Evolutionary conservation across 225 moss, liverwort and hornwort genomes (phyloP).

Genomic region (Takakia lepidozioides): DNA sequence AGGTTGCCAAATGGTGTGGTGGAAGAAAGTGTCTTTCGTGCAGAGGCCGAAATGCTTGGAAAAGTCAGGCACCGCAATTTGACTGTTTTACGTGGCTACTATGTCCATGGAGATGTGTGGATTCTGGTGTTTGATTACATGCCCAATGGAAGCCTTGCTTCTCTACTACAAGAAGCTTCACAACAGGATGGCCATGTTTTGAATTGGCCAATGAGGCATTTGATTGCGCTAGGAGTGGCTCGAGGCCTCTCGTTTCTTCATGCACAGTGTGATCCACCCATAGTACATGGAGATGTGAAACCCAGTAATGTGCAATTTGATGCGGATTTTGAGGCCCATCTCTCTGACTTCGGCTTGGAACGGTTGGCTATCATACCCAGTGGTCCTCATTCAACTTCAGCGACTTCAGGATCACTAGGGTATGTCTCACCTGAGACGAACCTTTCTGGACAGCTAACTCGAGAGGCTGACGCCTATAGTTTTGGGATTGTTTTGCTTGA

Average conservation of each 20-base stretch:
- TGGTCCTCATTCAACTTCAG: conserved; percentile 62
- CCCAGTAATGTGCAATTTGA: conserved; percentile 65
- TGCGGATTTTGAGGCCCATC: conserved; percentile 48
- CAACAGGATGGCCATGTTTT: conserved; percentile 44
- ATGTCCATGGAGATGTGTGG: conserved; percentile 70
- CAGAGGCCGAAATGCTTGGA: conserved; percentile 73
- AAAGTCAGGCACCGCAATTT: conserved; percentile 87
- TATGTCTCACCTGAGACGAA: conserved; percentile 85
- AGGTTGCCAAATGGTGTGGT: conserved; percentile 63
- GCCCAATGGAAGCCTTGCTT: conserved; percentile 87
- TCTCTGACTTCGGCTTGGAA: conserved; percentile 55
- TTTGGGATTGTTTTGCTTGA: conserved; percentile 93
- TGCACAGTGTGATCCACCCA: conserved; percentile 48
- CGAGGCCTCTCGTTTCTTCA: conserved; percentile 51
- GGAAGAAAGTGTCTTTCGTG: conserved; percentile 65
- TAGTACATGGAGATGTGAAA: conserved; percentile 58
- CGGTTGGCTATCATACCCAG: conserved; percentile 49
- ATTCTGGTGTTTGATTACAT: conserved; percentile 90
- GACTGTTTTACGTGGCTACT: conserved; percentile 68
- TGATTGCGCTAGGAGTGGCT: conserved; percentile 44
- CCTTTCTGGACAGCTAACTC: conserved; percentile 63
- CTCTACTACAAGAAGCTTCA: conserved; percentile 51
- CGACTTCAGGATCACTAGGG: conserved; percentile 56
- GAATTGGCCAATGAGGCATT: conserved; percentile 53
- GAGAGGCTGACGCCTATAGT: conserved; percentile 89